Conservation (phyloP, 106 monocot genomes). For the Amphibolis antarctica region DNA sequence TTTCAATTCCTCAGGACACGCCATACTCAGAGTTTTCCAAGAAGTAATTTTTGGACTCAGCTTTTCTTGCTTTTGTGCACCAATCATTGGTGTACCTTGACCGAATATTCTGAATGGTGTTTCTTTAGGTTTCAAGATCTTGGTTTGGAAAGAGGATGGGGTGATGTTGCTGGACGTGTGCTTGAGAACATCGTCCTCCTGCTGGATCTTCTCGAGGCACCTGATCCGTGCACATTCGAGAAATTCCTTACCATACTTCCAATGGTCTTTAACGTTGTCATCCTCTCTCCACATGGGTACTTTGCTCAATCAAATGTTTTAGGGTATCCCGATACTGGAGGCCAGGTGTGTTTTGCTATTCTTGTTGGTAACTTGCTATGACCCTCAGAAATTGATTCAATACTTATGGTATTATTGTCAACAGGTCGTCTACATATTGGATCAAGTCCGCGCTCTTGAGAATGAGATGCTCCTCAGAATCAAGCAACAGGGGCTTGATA, state of each 20-base stretch:
- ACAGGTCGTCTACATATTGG: conserved; percentile 95
- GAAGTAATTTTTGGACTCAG: conserved; percentile 19
- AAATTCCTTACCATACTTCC: conserved; percentile 63
- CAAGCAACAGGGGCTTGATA: conserved; percentile 81
- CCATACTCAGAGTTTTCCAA: conserved; percentile 48
- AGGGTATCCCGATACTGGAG: conserved; percentile 84
- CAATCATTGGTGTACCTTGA: not conserved
- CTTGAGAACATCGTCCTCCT: conserved; percentile 48
- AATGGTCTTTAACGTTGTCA: conserved; percentile 80
- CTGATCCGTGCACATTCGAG: conserved; percentile 66
- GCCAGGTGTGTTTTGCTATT: conserved; percentile 39
- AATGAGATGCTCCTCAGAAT: conserved; percentile 74
- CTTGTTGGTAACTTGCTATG: not conserved
- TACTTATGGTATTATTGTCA: not conserved
- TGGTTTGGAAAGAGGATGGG: conserved; percentile 80
- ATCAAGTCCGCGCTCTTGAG: conserved; percentile 95
- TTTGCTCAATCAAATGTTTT: conserved; percentile 84
- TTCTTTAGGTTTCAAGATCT: conserved; percentile 44
- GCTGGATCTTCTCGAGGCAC: conserved; percentile 75
- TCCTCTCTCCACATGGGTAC: conserved; percentile 84
- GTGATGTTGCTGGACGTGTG: conserved; percentile 39
- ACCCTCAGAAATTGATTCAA: too few relatives aligned
- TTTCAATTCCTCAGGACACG: conserved; percentile 41
- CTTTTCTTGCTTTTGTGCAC: too few relatives aligned
- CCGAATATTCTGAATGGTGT: not conserved